These are phyloP conservation scores for Mycena galericulata DNA, from an alignment of 768 basidiomycete genomes.

Conservation along the genomic window DNA sequence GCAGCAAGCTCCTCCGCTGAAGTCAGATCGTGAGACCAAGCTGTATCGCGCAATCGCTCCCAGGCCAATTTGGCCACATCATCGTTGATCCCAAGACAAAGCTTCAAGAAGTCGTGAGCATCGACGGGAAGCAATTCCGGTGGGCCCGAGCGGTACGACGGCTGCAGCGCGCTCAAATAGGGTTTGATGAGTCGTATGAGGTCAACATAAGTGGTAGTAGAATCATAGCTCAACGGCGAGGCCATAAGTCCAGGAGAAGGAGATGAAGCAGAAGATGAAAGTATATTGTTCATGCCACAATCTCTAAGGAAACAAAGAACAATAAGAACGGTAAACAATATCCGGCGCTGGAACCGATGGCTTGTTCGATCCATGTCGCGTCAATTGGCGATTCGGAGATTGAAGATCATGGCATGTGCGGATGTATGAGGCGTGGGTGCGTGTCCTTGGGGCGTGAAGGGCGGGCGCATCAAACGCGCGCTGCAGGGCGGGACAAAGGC, in stretches of 20 bases:
- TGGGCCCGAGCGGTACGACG: neutral
- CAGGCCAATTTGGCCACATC: neutral
- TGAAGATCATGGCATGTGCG: no score
- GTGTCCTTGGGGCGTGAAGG: no score
- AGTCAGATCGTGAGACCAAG: slow-evolving; percentile 1
- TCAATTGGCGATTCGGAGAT: no score
- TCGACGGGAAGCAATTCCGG: neutral
- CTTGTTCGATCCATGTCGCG: no score
- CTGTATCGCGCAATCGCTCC: neutral
- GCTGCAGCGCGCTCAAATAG: neutral
- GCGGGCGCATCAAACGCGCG: no score
- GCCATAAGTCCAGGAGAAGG: no score
- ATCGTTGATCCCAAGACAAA: neutral
- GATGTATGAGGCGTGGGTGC: no score
- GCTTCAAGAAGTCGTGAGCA: slow-evolving; percentile 3
- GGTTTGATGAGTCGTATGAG: slow-evolving; percentile 14
- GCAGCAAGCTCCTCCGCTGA: neutral
- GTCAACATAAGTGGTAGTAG: neutral
- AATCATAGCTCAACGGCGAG: neutral
- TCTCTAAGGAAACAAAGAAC: no score
- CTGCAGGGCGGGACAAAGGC: no score
- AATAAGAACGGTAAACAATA: neutral
- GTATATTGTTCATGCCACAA: no score
- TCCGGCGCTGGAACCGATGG: no score
- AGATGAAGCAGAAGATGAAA: no score